Conservation (phyloP, 345 rosid species). For the Cardamine resedifolia region DNA sequence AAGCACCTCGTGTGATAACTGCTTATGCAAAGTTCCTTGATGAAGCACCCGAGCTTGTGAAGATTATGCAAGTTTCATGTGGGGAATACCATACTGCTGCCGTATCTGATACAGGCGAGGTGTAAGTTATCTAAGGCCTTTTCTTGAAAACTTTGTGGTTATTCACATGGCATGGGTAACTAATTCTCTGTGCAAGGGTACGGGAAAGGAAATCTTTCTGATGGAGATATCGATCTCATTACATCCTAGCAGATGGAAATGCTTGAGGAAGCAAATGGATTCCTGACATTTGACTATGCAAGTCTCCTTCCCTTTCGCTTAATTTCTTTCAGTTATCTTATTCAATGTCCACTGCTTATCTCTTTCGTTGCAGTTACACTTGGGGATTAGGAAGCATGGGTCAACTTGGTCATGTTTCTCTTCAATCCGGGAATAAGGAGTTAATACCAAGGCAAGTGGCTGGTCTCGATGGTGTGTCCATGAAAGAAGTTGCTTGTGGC, state of each 20-base stretch:
- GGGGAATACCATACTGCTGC: constrained; percentile 98
- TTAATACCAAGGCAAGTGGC: constrained; percentile 86
- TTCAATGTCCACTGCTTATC: constrained; percentile 33
- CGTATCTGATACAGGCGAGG: constrained; percentile 87
- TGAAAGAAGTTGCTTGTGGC: constrained; percentile 81
- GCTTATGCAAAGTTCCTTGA: constrained; percentile 88
- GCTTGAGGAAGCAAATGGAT: constrained; percentile 59
- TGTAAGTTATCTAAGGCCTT: constrained; percentile 75
- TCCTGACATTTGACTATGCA: constrained; percentile 53
- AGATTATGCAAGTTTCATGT: constrained; percentile 82
- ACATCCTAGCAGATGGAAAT: constrained; percentile 51
- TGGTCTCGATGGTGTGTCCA: constrained; percentile 68
- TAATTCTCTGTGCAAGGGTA: constrained; percentile 48
- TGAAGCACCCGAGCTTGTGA: constrained; percentile 93
- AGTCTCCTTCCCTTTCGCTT: constrained; percentile 59
- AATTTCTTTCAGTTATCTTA: constrained; percentile 28
- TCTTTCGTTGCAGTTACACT: constrained; percentile 63
- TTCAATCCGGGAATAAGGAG: constrained; percentile 87
- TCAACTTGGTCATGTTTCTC: constrained; percentile 94
- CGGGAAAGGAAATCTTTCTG: constrained; percentile 46
- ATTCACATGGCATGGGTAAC: constrained; percentile 50
- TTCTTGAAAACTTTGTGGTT: constrained; percentile 48
- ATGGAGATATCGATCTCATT: constrained; percentile 44
- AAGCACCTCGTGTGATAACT: constrained; percentile 68
- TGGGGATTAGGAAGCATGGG: constrained; percentile 97